Evolutionary conservation across 2,329 filamentous ascomycete genomes (phyloP), one percentile per base, ranked within the genome.

Genomic region (Colletotrichum zoysiae): DNA sequence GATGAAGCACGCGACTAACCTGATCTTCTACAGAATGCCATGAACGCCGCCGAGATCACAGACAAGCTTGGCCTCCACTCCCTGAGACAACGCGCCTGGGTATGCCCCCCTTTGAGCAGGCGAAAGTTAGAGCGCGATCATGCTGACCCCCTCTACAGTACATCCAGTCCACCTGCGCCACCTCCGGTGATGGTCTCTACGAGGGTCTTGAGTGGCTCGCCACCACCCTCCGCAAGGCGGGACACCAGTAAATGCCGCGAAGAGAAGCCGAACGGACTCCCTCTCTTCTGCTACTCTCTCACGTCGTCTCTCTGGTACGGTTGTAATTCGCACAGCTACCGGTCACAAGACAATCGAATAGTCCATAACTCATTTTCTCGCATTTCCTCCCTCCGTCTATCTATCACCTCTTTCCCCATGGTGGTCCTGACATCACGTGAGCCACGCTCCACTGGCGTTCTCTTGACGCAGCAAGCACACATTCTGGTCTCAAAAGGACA

Each of bases 51-150:
- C 82, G 96, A 99, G 89, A 98, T 99, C 85, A 99, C 96, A 85
- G 95, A 99, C 88, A 98, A 98, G 92, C 94, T 99, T 85, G 96
- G 96, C 82, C 95, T 99, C 81, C 95, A 98, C 92, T 97, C 94
- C 88, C 89, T 99, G 90, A 94, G 95, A 90, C 94, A 97, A 89
- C 95, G 96, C 85, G 93, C 94, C 81, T 99, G 96, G 96, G 96
- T 99, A 95, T 84, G 95, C 87, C 75, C 56, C 73, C 51, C 35
- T 63, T 44, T 8, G 26, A n/a, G 67, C 44, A 46, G 16, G 12
- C 40, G 35, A 38, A 70, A 76, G 8, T 7, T 1, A 16, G 20
- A 48, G 18, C 3, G 55, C 33, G 12, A 50, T 23, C 67, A 65
- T 73, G 64, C 76, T 72, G 58, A 67, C 65, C 58, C 48, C n/a